A percentile compares a stretch with the other conserved stretches of the same genome.
These are phyloP conservation scores for Fomitopsis schrenkii DNA, from an alignment of 1,284 basidiomycete genomes.

Conservation along the genomic window DNA sequence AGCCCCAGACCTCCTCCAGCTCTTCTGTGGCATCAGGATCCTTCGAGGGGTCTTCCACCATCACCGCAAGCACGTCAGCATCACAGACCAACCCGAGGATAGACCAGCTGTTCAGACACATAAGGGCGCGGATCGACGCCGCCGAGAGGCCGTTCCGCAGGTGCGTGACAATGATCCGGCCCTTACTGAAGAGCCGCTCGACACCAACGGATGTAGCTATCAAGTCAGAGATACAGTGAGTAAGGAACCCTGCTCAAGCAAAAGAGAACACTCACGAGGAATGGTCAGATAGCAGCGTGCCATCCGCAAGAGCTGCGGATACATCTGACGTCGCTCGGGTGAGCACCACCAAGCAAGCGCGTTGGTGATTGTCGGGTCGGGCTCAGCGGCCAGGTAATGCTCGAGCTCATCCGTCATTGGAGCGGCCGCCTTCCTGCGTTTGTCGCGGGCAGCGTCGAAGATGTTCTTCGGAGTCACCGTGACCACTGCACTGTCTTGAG, in stretches of 20 bases:
- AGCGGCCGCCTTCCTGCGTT: not conserved
- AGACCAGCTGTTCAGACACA: constrained; percentile 30
- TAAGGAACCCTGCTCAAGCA: not conserved
- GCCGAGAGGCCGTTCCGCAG: constrained; percentile 22
- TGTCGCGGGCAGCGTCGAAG: not conserved
- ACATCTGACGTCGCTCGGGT: constrained; percentile 16
- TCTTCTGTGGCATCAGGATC: not conserved
- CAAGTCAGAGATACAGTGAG: constrained; percentile 18
- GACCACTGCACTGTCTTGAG: no score
- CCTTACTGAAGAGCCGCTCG: no score
- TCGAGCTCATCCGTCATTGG: not conserved
- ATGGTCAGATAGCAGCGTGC: constrained; percentile 28
- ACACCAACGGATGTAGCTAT: no score
- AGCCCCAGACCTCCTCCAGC: no score
- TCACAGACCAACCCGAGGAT: constrained; percentile 21
- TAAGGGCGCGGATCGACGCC: constrained; percentile 23
- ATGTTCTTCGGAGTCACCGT: not conserved
- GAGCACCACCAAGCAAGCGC: constrained; percentile 24
- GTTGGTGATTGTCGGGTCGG: not conserved
- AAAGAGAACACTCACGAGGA: constrained; percentile 26
- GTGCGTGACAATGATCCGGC: no score
- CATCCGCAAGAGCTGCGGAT: constrained; percentile 27
- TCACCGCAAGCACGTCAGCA: constrained; percentile 15
- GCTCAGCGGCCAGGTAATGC: not conserved
- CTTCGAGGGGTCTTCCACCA: not conserved